Conservation (phyloP, 176 grass and related monocot genomes). For the Musa itinerans region DNA sequence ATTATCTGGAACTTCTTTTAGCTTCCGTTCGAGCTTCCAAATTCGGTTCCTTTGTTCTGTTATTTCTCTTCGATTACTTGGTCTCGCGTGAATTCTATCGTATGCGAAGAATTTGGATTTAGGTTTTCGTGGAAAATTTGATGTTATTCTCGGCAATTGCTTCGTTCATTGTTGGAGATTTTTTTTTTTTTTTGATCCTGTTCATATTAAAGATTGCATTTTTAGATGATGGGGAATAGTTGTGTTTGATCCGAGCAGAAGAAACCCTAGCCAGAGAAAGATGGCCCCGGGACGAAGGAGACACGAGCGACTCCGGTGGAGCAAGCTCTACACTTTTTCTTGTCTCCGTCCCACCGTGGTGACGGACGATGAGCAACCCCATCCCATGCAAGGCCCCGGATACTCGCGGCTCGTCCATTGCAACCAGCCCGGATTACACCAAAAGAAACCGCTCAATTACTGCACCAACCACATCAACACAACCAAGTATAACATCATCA, state of each 20-base stretch:
- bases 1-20: too few relatives aligned
- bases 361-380: conserved; percentile 7
- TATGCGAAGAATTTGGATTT: too few relatives aligned
- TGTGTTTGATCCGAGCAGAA: conserved; percentile 5
- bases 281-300: conserved; percentile 38
- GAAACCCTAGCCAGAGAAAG: conserved; percentile 30
- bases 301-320: conserved; percentile 80
- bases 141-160: too few relatives aligned
- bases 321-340: conserved; percentile 83
- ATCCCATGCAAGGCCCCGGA: conserved; percentile 46
- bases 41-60: too few relatives aligned
- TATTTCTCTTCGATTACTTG: too few relatives aligned
- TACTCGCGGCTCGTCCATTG: conserved; percentile 72
- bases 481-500: conserved; percentile 95
- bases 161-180: too few relatives aligned
- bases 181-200: too few relatives aligned
- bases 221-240: too few relatives aligned
- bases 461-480: conserved; percentile 77
- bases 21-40: too few relatives aligned
- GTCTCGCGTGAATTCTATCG: too few relatives aligned
- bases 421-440: conserved; percentile 58
- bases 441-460: conserved; percentile 65
- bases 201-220: too few relatives aligned
- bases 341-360: conserved; percentile 35
- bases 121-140: too few relatives aligned